A percentile compares a stretch with the other conserved stretches of the same genome.
Evolutionary conservation across 768 basidiomycete species (phyloP).

Genomic region (Leccinum obscurum): DNA sequence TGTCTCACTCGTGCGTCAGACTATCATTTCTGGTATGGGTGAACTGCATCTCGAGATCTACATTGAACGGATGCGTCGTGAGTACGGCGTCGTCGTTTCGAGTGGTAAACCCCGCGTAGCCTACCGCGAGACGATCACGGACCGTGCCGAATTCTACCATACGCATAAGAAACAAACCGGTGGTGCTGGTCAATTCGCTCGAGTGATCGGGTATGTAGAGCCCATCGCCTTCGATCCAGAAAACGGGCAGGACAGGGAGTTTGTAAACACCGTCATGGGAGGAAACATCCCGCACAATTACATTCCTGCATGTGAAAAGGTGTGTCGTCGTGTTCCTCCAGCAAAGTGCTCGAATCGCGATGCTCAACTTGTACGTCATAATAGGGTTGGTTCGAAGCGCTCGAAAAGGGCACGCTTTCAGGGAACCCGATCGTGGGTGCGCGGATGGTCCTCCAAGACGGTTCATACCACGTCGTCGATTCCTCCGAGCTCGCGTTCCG

Average conservation of each 20-base stretch:
- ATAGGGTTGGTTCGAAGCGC: conserved; percentile 92
- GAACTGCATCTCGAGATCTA: conserved; percentile 99
- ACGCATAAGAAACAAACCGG: conserved; percentile 99
- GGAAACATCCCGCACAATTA: conserved; percentile 89
- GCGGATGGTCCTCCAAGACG: conserved; percentile 87
- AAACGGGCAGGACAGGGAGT: conserved; percentile 79
- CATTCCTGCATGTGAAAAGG: conserved; percentile 95
- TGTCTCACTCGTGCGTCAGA: conserved; percentile 46
- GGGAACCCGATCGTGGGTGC: conserved; percentile 88
- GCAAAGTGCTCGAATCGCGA: background rate
- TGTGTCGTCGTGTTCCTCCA: conserved; percentile 30
- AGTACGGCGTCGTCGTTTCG: conserved; percentile 90
- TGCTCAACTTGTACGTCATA: background rate
- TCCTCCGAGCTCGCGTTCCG: conserved; percentile 97
- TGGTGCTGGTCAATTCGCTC: conserved; percentile 95
- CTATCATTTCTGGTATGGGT: conserved; percentile 99
- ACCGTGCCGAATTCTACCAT: conserved; percentile 79
- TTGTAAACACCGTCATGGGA: conserved; percentile 88
- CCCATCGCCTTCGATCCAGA: conserved; percentile 77
- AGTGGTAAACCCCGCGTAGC: conserved; percentile 97
- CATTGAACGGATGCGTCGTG: conserved; percentile 97
- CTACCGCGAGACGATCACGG: conserved; percentile 92
- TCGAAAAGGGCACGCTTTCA: conserved; percentile 86
- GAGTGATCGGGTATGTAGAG: conserved; percentile 88
- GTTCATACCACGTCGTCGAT: conserved; percentile 90